These are phyloP conservation scores for Ceratobasidium sp. DNA, from an alignment of 1,284 basidiomycete species.

Conservation along the genomic window DNA sequence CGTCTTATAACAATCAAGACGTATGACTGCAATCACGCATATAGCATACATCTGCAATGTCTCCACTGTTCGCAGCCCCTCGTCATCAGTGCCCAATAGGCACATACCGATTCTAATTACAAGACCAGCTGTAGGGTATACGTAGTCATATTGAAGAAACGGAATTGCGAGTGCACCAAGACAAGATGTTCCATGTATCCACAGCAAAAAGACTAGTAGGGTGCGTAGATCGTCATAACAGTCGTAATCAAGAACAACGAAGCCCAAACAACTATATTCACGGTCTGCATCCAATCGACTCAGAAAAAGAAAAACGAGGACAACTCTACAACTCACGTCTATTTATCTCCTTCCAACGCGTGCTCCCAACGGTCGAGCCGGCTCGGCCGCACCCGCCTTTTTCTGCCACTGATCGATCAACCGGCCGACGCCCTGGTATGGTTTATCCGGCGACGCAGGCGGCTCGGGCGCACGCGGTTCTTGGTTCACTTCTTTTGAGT, in stretches of 20 bases:
- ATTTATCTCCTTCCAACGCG: conserved; percentile 42
- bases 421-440: conserved; percentile 83
- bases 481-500: background rate
- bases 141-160: conserved; percentile 53
- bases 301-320: background rate
- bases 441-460: conserved; percentile 73
- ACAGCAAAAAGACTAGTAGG: conserved; percentile 28
- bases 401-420: conserved; percentile 88
- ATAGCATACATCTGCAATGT: background rate
- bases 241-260: conserved; percentile 39
- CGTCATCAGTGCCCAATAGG: too few relatives aligned
- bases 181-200: conserved; percentile 39
- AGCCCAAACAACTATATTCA: background rate
- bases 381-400: conserved; percentile 74
- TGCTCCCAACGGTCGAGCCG: conserved; percentile 28
- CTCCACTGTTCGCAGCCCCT: too few relatives aligned
- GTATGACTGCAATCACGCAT: too few relatives aligned
- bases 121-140: conserved; percentile 56
- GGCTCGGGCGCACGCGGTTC: conserved; percentile 48
- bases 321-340: background rate
- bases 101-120: too few relatives aligned
- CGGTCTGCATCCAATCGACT: background rate
- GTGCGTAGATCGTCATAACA: conserved; percentile 17
- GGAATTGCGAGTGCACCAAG: background rate
- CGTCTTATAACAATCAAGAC: too few relatives aligned